Evolutionary conservation across 2,329 filamentous ascomycete genomes (phyloP).

Genomic region (Thielaviopsis musarum): DNA sequence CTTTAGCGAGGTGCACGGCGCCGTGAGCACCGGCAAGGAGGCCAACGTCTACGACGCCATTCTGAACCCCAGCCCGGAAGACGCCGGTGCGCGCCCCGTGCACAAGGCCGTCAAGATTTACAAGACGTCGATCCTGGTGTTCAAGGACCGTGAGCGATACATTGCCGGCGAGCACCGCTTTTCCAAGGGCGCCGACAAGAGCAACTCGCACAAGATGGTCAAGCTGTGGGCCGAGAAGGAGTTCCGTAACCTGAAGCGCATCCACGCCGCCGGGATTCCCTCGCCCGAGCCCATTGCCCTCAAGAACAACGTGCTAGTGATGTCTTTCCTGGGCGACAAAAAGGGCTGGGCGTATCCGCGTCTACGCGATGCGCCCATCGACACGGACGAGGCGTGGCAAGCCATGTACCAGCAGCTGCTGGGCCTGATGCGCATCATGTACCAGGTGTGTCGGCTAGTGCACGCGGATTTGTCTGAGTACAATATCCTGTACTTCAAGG

Average conservation of each 20-base stretch:
- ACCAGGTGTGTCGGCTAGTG: slow-evolving; percentile 79
- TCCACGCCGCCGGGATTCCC: slow-evolving; percentile 70
- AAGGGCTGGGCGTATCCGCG: slow-evolving; percentile 80
- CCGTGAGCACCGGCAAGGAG: slow-evolving; percentile 92
- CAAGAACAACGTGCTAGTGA: slow-evolving; percentile 86
- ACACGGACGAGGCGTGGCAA: slow-evolving; percentile 56
- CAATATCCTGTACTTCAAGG: slow-evolving; percentile 81
- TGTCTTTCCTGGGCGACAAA: slow-evolving; percentile 79
- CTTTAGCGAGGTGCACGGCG: slow-evolving; percentile 83
- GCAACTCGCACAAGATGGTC: slow-evolving; percentile 91
- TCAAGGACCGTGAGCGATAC: slow-evolving; percentile 95
- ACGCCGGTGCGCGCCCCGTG: slow-evolving; percentile 33
- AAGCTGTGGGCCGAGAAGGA: slow-evolving; percentile 99
- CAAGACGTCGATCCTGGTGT: slow-evolving; percentile 93
- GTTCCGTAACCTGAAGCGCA: slow-evolving; percentile 77
- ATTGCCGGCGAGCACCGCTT: slow-evolving; percentile 91
- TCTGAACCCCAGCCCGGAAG: slow-evolving; percentile 38
- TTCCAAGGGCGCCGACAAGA: slow-evolving; percentile 79
- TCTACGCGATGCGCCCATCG: slow-evolving; percentile 70
- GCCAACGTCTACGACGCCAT: slow-evolving; percentile 95
- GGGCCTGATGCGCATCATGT: slow-evolving; percentile 80
- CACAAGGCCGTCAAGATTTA: slow-evolving; percentile 96
- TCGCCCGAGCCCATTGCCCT: slow-evolving; percentile 81
- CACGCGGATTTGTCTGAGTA: slow-evolving; percentile 97
- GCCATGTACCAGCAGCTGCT: slow-evolving; percentile 68